These are phyloP conservation scores for Scutellospora calospora DNA, from an alignment of 371 early-diverging fungal species.

Conservation along the genomic window DNA sequence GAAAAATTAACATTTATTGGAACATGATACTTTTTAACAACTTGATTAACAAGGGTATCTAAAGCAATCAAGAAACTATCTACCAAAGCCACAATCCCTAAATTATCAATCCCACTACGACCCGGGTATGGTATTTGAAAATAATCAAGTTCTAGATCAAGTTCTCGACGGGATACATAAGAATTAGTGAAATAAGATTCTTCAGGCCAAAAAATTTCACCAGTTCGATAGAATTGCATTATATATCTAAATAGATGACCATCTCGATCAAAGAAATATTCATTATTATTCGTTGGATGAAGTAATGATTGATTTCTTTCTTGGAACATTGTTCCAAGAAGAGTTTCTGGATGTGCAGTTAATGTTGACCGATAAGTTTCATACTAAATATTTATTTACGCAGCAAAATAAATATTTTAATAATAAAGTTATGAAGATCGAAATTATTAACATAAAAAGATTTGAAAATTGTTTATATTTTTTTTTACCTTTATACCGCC, in stretches of 20 bases:
- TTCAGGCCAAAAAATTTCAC: not conserved
- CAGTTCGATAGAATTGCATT: conserved; percentile 12
- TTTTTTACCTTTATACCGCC: too few species aligned
- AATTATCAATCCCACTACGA: not conserved
- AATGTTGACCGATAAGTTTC: conserved; percentile 20
- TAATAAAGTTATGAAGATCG: too few species aligned
- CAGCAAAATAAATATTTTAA: not conserved
- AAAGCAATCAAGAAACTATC: not conserved
- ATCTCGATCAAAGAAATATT: conserved; percentile 28
- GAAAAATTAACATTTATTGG: not conserved
- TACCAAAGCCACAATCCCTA: not conserved
- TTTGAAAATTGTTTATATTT: too few species aligned
- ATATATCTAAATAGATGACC: conserved; percentile 4
- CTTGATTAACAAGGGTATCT: not conserved
- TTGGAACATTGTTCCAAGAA: conserved; percentile 23
- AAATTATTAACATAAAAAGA: too few species aligned
- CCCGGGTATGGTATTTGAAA: conserved; percentile 4
- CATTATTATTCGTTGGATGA: conserved; percentile 5
- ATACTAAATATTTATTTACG: conserved; percentile 2
- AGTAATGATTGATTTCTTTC: not conserved
- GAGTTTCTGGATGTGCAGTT: conserved; percentile 10
- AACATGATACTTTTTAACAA: not conserved
- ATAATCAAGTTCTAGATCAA: conserved; percentile 16
- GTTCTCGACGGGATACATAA: not conserved
- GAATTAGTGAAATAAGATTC: not conserved